These are phyloP conservation scores for Diaporthe australafricana DNA, from an alignment of 2,329 filamentous ascomycete species.

Conservation along the genomic window DNA sequence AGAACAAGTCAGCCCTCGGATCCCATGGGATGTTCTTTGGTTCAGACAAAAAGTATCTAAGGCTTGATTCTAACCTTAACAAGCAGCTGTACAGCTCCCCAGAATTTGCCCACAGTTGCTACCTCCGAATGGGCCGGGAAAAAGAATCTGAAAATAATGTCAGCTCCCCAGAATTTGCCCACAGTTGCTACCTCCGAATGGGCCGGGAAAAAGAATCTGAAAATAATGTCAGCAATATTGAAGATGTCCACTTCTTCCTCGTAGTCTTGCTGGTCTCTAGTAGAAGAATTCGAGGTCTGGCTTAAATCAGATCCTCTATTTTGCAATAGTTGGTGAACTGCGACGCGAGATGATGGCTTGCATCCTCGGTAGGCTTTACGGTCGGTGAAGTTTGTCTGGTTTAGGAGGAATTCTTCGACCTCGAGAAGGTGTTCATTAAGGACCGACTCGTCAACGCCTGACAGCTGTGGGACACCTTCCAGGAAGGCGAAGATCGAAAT, in stretches of 20 bases:
- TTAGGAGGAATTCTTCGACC: neutral
- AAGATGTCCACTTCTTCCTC: neutral
- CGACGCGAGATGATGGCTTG: neutral
- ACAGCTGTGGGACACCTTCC: neutral
- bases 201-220: neutral
- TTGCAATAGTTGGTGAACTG: neutral
- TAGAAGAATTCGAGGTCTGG: neutral
- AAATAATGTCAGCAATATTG: neutral
- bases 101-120: slow-evolving; percentile 3
- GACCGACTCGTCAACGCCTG: neutral
- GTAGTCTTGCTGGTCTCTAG: neutral
- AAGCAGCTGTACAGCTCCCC: neutral
- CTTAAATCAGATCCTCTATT: neutral
- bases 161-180: neutral
- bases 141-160: neutral
- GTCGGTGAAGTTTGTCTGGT: neutral
- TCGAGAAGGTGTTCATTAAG: slow-evolving; percentile 9
- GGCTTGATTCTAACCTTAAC: neutral
- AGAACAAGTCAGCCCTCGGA: neutral
- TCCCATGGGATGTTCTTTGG: too few relatives aligned
- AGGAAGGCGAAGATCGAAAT: neutral
- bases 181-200: neutral
- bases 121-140: neutral
- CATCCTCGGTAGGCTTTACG: slow-evolving; percentile 7
- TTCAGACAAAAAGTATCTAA: neutral